Conservation (phyloP, 2,329 filamentous ascomycete species). For the Venturia oleaginea region DNA sequence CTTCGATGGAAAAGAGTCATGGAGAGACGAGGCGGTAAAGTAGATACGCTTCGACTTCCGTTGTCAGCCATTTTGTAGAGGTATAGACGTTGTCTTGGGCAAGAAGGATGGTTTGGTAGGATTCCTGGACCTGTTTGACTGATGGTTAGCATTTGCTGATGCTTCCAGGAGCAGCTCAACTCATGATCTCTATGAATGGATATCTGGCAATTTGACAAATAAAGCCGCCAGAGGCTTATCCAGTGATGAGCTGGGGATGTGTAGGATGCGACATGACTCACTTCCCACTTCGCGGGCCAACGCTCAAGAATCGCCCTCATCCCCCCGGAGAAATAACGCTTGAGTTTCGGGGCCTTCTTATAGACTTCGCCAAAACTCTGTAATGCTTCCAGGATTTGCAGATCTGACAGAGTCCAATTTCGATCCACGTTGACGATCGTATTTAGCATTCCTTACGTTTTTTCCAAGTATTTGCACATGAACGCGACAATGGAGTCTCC, state of each 20-base stretch:
- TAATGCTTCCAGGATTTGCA: neutral
- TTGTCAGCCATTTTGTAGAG: neutral
- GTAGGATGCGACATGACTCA: neutral
- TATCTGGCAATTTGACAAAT: neutral
- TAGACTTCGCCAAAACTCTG: conserved; percentile 6
- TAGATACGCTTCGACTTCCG: neutral
- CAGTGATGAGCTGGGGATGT: neutral
- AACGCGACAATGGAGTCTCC: neutral
- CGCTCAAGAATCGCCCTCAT: neutral
- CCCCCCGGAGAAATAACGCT: neutral
- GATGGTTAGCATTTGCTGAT: neutral
- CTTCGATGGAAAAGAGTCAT: neutral
- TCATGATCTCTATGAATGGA: neutral
- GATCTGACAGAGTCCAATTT: neutral
- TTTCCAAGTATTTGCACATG: neutral
- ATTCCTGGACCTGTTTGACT: neutral
- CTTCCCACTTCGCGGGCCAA: neutral
- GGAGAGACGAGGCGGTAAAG: neutral
- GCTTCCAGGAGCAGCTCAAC: neutral
- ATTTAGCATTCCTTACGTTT: neutral
- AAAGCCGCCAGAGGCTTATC: neutral
- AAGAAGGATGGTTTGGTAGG: neutral
- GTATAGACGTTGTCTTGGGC: neutral
- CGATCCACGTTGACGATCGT: neutral
- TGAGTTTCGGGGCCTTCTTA: neutral